Evolutionary conservation across 805 yeast species (phyloP).

Genomic region (Yueomyces sinensis): DNA sequence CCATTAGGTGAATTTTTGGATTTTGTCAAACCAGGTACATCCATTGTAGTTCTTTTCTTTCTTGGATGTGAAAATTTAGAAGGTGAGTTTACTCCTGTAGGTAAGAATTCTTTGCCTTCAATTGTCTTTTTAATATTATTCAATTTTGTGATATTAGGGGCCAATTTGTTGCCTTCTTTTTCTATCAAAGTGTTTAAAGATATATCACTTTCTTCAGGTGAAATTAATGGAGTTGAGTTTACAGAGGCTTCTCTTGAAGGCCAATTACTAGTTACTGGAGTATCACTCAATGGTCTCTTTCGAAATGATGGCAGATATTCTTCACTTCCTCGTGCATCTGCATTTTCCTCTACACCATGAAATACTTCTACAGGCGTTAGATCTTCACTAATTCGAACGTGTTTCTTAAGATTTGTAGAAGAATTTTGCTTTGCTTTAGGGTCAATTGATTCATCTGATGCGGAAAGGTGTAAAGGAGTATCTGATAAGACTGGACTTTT

Average conservation of each 20-base stretch:
- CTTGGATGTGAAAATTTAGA: constrained; percentile 19
- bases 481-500: too few relatives aligned
- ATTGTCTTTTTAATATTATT: not conserved
- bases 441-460: too few relatives aligned
- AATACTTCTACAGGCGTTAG: not conserved
- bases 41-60: constrained; percentile 68
- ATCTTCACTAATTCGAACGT: constrained; percentile 7
- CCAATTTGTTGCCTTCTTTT: not conserved
- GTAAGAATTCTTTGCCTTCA: not conserved
- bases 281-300: constrained; percentile 61
- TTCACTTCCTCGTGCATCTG: too few relatives aligned
- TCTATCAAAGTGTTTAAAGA: not conserved
- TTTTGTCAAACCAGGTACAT: constrained; percentile 84
- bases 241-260: constrained; percentile 37
- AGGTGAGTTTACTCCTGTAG: constrained; percentile 7
- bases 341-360: constrained; percentile 1
- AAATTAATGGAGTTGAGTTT: constrained; percentile 15
- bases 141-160: not conserved
- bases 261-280: constrained; percentile 49
- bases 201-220: not conserved
- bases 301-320: constrained; percentile 49
- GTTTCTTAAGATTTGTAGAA: constrained; percentile 6
- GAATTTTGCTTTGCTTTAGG: too few relatives aligned
- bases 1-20: constrained; percentile 73
- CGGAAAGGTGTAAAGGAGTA: too few relatives aligned